These are phyloP conservation scores for Immersiporthe knoxdaviesiana DNA, from an alignment of 2,329 filamentous ascomycete species.

Conservation along the genomic window DNA sequence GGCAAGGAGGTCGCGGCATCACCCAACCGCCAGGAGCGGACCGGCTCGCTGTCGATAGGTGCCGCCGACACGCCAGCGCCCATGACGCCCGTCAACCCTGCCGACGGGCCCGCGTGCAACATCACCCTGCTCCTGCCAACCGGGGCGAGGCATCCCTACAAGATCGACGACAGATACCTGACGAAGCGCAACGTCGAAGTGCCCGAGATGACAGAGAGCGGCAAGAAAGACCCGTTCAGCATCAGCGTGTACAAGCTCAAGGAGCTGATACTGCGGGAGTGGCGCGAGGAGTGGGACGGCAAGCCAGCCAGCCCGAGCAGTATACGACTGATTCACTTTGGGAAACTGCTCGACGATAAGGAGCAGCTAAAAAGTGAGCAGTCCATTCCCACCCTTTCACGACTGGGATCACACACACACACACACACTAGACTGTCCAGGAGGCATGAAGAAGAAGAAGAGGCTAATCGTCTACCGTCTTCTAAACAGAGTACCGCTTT, in stretches of 20 bases:
- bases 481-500: slow-evolving; percentile 72
- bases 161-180: slow-evolving; percentile 85
- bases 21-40: slow-evolving; percentile 34
- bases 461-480: slow-evolving; percentile 13
- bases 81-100: slow-evolving; percentile 30
- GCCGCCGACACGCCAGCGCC: slow-evolving; percentile 33
- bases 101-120: slow-evolving; percentile 56
- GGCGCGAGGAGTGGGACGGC: slow-evolving; percentile 89
- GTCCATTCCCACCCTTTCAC: not conserved
- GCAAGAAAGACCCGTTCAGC: slow-evolving; percentile 76
- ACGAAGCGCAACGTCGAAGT: slow-evolving; percentile 78
- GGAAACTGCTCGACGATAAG: slow-evolving; percentile 89
- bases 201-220: slow-evolving; percentile 63
- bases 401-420: not conserved
- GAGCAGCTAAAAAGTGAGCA: slow-evolving; percentile 76
- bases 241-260: slow-evolving; percentile 94
- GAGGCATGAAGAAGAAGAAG: not conserved
- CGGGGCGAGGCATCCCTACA: slow-evolving; percentile 85
- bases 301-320: slow-evolving; percentile 84
- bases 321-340: slow-evolving; percentile 90
- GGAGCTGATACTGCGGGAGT: slow-evolving; percentile 90
- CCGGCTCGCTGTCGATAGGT: slow-evolving; percentile 41
- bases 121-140: slow-evolving; percentile 84
- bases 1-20: slow-evolving; percentile 36
- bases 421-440: not conserved